Evolutionary conservation across 1,284 basidiomycete genomes (phyloP).

Genomic region (Trichosporon inkin): DNA sequence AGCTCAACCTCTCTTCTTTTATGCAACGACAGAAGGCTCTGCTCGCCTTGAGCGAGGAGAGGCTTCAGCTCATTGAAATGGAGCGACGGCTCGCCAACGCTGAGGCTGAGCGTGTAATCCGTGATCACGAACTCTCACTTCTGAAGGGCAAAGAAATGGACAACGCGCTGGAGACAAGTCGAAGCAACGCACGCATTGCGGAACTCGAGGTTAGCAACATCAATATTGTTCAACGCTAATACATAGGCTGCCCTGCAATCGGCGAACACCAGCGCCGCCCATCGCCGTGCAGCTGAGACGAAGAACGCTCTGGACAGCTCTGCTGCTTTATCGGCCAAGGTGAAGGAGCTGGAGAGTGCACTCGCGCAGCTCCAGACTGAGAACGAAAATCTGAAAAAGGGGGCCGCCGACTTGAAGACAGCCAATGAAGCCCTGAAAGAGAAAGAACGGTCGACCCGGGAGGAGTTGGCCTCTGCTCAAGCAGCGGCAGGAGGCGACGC

Average conservation of each 20-base stretch:
- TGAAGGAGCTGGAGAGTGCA: slow-evolving; percentile 26
- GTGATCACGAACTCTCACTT: slow-evolving; percentile 42
- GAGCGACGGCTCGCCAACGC: slow-evolving; percentile 34
- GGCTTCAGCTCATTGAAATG: slow-evolving; percentile 38
- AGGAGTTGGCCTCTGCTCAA: slow-evolving; percentile 25
- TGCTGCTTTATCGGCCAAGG: slow-evolving; percentile 14
- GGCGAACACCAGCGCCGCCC: slow-evolving; percentile 33
- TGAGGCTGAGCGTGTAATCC: slow-evolving; percentile 35
- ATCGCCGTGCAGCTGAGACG: slow-evolving; percentile 27
- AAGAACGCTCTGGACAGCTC: slow-evolving; percentile 17
- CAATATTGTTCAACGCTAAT: background rate
- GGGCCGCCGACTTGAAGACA: slow-evolving; percentile 23
- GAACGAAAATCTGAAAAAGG: slow-evolving; percentile 16
- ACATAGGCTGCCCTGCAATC: slow-evolving; percentile 23
- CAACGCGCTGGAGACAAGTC: slow-evolving; percentile 26
- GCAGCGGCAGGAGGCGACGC: slow-evolving; percentile 29
- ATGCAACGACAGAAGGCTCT: slow-evolving; percentile 39
- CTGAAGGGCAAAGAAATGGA: slow-evolving; percentile 38
- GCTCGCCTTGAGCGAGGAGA: slow-evolving; percentile 38
- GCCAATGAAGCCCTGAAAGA: slow-evolving; percentile 30
- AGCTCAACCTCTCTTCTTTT: slow-evolving; percentile 37
- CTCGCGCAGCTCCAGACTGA: slow-evolving; percentile 29
- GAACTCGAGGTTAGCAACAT: slow-evolving; percentile 34
- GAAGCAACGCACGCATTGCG: slow-evolving; percentile 23
- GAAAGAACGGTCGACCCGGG: slow-evolving; percentile 28